These are phyloP conservation scores for Diddensiella santjacobensis DNA, from an alignment of 805 yeast species.

Conservation along the genomic window DNA sequence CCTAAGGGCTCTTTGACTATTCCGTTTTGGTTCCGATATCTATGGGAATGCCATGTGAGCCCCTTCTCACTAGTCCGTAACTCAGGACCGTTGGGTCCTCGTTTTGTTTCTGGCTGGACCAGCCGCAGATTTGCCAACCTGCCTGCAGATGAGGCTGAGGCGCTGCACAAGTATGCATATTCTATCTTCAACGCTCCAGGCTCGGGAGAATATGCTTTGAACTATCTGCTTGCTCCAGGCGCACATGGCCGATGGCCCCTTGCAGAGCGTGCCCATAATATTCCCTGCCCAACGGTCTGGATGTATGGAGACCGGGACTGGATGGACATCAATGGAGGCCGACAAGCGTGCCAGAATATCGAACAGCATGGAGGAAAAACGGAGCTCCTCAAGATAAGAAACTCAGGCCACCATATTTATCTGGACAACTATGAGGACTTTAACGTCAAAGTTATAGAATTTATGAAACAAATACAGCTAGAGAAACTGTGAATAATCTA, in stretches of 20 bases:
- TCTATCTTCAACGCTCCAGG: conserved; percentile 82
- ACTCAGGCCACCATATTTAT: conserved; percentile 74
- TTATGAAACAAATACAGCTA: conserved; percentile 9
- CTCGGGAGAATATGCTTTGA: conserved; percentile 89
- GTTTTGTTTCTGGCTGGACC: conserved; percentile 86
- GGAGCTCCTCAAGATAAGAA: conserved; percentile 36
- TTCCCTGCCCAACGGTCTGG: conserved; percentile 70
- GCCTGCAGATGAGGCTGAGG: conserved; percentile 40
- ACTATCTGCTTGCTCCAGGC: conserved; percentile 82
- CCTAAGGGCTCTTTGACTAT: conserved; percentile 31
- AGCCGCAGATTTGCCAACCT: conserved; percentile 70
- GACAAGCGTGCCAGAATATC: conserved; percentile 32
- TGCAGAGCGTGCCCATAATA: conserved; percentile 44
- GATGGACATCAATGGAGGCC: conserved; percentile 50
- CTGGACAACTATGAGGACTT: conserved; percentile 57
- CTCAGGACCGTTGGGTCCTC: conserved; percentile 79
- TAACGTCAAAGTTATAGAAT: conserved; percentile 33
- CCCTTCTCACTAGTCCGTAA: conserved; percentile 80
- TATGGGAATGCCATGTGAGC: conserved; percentile 85
- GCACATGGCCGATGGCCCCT: conserved; percentile 83
- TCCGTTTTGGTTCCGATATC: conserved; percentile 71
- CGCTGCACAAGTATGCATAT: conserved; percentile 76
- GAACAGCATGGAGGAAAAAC: conserved; percentile 26
- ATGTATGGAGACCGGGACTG: conserved; percentile 77
- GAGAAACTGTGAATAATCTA: background rate